phyloP scores from a whole-genome alignment of 148 eudicot species.

The Chenopodium suecicum region DNA sequence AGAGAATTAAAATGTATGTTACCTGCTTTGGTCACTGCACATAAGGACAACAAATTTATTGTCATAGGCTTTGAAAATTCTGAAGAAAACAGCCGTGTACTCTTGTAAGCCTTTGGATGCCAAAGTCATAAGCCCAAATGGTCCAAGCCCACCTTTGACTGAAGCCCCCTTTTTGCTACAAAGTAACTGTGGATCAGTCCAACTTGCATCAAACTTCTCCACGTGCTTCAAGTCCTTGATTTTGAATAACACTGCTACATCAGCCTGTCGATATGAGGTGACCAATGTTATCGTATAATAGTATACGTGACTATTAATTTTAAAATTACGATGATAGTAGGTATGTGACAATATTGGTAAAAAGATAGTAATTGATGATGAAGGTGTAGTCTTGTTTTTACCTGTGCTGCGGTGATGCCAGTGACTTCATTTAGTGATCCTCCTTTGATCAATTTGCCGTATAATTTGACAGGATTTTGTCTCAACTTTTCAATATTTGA shows the following conservation, averaged over 20 bases:
- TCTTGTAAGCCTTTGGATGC: conserved; percentile 59
- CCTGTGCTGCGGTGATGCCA: conserved; percentile 59
- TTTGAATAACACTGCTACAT: conserved; percentile 56
- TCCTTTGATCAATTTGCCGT: conserved; percentile 26
- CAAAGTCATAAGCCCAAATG: conserved; percentile 60
- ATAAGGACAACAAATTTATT: conserved; percentile 49
- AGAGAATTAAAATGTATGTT: background rate
- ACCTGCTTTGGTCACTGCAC: conserved; percentile 80
- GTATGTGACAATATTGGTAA: too few species aligned
- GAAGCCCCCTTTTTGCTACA: conserved; percentile 50
- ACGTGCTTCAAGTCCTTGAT: conserved; percentile 36
- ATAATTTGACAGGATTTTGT: conserved; percentile 18
- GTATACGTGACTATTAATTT: too few species aligned
- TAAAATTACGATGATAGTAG: too few species aligned
- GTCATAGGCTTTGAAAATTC: conserved; percentile 45
- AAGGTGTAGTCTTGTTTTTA: background rate
- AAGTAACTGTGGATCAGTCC: conserved; percentile 48
- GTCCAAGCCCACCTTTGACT: conserved; percentile 47
- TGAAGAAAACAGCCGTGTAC: conserved; percentile 63
- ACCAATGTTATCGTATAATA: too few species aligned
- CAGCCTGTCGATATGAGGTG: conserved; percentile 37
- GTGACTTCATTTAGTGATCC: conserved; percentile 44
- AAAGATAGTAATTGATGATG: background rate
- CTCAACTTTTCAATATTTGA: conserved; percentile 50
- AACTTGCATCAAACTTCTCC: conserved; percentile 43